Conservation (phyloP, 2,329 filamentous ascomycete species). For the Verticillium albo-atrum region DNA sequence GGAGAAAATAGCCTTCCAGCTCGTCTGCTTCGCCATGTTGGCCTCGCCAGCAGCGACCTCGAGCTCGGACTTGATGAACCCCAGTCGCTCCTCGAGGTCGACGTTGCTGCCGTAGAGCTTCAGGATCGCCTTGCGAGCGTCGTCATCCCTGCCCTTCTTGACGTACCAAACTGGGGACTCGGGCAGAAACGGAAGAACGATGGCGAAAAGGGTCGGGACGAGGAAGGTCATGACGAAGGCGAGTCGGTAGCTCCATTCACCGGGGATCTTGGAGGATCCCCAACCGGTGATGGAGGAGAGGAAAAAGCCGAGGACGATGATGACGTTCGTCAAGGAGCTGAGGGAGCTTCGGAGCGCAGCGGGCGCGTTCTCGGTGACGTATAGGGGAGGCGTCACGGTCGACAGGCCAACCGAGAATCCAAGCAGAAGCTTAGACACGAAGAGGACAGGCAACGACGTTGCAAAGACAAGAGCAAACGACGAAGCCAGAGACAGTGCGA, state of each 20-base stretch:
- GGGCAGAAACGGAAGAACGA: constrained; percentile 18
- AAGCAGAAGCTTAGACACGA: constrained; percentile 21
- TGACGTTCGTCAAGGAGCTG: constrained; percentile 22
- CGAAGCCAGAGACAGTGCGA: constrained; percentile 16
- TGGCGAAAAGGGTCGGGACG: constrained; percentile 17
- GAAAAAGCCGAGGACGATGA: constrained; percentile 23
- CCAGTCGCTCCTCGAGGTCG: constrained; percentile 17
- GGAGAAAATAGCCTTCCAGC: constrained; percentile 22
- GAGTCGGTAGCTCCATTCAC: constrained; percentile 20
- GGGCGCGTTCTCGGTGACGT: constrained; percentile 23
- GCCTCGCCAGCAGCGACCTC: constrained; percentile 17
- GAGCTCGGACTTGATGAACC: constrained; percentile 20
- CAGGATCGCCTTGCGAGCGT: constrained; percentile 19
- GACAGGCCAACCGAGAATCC: constrained; percentile 20
- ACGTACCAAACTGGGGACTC: constrained; percentile 23
- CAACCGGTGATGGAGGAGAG: constrained; percentile 21
- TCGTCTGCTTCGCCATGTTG: constrained; percentile 19
- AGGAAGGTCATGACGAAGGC: constrained; percentile 23
- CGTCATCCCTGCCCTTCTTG: constrained; percentile 20
- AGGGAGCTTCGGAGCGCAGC: constrained; percentile 19
- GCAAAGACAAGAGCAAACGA: constrained; percentile 22
- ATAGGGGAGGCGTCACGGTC: constrained; percentile 19
- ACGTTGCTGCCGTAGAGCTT: constrained; percentile 16
- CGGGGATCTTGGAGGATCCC: constrained; percentile 19
- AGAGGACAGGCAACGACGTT: constrained; percentile 18